A percentile compares a stretch with the other conserved stretches of the same genome.
Conservation (phyloP, 805 yeast species). For the Ogataea nitratoaversa region DNA sequence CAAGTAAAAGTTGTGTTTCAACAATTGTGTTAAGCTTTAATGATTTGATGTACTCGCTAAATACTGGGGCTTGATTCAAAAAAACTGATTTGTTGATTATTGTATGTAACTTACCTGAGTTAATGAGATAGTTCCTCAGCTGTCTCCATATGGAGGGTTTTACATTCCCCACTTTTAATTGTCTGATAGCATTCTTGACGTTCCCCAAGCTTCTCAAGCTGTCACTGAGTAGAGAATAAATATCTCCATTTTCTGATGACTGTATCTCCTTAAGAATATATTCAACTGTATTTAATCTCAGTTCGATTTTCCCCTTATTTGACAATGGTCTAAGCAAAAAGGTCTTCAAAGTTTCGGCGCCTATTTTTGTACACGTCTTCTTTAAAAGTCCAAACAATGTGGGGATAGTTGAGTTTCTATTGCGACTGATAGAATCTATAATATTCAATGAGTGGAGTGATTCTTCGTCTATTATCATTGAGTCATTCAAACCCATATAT, state of each 20-base stretch:
- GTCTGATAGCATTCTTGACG: constrained; percentile 19
- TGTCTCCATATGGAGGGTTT: constrained; percentile 29
- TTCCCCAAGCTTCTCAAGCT: constrained; percentile 23
- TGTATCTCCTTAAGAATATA: constrained; percentile 14
- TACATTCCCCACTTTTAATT: constrained; percentile 25
- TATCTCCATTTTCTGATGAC: constrained; percentile 14
- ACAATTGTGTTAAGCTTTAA: constrained; percentile 11
- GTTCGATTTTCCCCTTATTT: constrained; percentile 22
- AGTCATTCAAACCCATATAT: constrained; percentile 3
- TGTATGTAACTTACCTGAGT: constrained; percentile 14
- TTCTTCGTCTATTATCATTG: constrained; percentile 28
- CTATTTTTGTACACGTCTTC: constrained; percentile 27
- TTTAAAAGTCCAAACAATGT: constrained; percentile 21
- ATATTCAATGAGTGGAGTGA: constrained; percentile 26
- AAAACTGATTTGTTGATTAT: constrained; percentile 4
- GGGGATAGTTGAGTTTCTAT: constrained; percentile 8
- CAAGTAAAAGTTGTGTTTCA: constrained; percentile 16
- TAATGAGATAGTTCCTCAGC: constrained; percentile 21
- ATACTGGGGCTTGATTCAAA: constrained; percentile 7
- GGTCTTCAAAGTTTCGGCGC: constrained; percentile 26
- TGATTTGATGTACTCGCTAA: constrained; percentile 10
- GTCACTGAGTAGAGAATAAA: constrained; percentile 19
- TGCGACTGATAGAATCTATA: background rate
- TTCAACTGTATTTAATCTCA: constrained; percentile 28
- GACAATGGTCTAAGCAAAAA: constrained; percentile 35